phyloP scores from a whole-genome alignment of 257 asterid genomes.

The Salvia rosmarinus region DNA sequence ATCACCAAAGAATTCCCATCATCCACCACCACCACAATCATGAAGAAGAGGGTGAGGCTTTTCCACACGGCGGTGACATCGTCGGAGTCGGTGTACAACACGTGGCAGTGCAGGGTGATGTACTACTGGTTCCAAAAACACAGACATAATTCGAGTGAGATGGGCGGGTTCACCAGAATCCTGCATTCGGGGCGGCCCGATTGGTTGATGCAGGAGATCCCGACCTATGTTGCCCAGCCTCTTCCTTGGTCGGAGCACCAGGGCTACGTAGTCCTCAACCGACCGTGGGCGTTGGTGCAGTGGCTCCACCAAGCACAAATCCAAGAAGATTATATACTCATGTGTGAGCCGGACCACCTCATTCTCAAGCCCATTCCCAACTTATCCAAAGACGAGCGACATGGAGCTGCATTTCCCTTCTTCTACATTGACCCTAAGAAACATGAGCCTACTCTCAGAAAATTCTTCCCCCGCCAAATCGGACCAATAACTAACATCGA shows the following conservation, averaged over 20 bases:
- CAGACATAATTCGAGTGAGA: conserved; percentile 45
- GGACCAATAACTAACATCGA: conserved; percentile 72
- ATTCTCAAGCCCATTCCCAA: conserved; percentile 81
- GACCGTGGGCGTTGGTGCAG: conserved; percentile 93
- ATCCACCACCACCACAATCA: too few species aligned
- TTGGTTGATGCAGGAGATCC: conserved; percentile 77
- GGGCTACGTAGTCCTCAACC: conserved; percentile 85
- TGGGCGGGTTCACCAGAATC: conserved; percentile 90
- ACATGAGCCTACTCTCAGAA: conserved; percentile 57
- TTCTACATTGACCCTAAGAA: conserved; percentile 74
- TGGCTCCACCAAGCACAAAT: conserved; percentile 81
- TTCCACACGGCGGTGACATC: conserved; percentile 85
- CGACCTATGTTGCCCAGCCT: conserved; percentile 82
- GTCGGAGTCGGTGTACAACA: conserved; percentile 69
- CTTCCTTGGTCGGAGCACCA: conserved; percentile 49
- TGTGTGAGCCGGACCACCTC: conserved; percentile 89
- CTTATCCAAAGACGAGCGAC: conserved; percentile 51
- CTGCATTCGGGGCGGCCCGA: conserved; percentile 71
- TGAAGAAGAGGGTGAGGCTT: conserved; percentile 40
- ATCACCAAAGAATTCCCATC: too few species aligned
- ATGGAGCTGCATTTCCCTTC: conserved; percentile 81
- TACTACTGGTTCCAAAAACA: conserved; percentile 82
- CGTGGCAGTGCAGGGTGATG: conserved; percentile 92
- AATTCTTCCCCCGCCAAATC: conserved; percentile 60
- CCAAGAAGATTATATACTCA: conserved; percentile 76